Evolutionary conservation across 768 basidiomycete species (phyloP).

Genomic region (Hypholoma fasciculare): DNA sequence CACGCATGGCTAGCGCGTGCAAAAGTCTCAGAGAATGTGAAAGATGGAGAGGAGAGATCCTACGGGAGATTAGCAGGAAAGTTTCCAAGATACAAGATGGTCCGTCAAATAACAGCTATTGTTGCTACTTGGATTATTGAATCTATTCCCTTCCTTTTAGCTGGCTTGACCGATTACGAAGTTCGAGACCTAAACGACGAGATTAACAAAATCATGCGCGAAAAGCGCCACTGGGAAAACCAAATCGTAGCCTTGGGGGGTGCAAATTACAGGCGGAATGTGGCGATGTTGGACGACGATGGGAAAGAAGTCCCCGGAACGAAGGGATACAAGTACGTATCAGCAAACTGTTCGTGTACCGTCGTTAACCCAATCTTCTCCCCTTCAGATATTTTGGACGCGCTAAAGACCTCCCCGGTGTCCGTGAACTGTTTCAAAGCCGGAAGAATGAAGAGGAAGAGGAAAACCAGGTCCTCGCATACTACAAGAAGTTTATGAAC

Average conservation of each 20-base stretch:
- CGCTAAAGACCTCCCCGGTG: slow-evolving; percentile 93
- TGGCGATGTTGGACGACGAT: slow-evolving; percentile 92
- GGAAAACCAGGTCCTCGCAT: slow-evolving; percentile 73
- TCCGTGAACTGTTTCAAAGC: slow-evolving; percentile 90
- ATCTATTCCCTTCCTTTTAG: slow-evolving; percentile 38
- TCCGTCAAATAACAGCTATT: slow-evolving; percentile 34
- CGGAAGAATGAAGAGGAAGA: slow-evolving; percentile 87
- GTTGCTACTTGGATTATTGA: neutral
- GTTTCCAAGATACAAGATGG: slow-evolving; percentile 98
- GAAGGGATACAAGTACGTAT: slow-evolving; percentile 90
- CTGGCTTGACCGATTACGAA: slow-evolving; percentile 93
- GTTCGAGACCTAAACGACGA: slow-evolving; percentile 96
- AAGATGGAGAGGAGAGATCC: slow-evolving; percentile 92
- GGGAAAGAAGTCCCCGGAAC: slow-evolving; percentile 96
- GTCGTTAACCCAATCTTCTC: neutral
- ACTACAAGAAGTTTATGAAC: slow-evolving; percentile 86
- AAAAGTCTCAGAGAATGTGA: slow-evolving; percentile 94
- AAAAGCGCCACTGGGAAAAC: slow-evolving; percentile 98
- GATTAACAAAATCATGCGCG: slow-evolving; percentile 93
- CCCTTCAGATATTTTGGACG: slow-evolving; percentile 87
- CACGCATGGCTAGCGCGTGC: slow-evolving; percentile 89
- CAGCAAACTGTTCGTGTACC: neutral
- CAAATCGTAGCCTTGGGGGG: slow-evolving; percentile 96
- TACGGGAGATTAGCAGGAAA: slow-evolving; percentile 93
- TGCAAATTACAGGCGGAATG: slow-evolving; percentile 93